Percentiles rank a stretch among this genome's conserved stretches.
phyloP scores from a whole-genome alignment of 2,329 filamentous ascomycete genomes.

The Biscogniauxia sp. region DNA sequence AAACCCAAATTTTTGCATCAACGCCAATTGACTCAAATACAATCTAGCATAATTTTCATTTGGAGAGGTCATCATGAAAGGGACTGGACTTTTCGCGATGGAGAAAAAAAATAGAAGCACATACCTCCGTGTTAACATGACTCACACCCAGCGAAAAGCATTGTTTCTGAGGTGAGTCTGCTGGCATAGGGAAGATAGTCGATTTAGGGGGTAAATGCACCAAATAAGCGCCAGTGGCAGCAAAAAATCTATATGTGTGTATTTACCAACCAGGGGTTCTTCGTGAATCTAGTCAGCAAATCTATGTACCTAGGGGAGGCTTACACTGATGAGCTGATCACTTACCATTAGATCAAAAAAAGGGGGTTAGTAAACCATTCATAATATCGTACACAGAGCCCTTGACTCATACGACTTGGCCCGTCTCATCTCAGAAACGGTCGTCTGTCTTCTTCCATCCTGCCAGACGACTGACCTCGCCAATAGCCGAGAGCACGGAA shows the following conservation, averaged over 20 bases:
- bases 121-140: slow-evolving; percentile 12
- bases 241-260: background rate
- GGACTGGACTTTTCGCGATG: background rate
- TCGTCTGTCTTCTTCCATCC: slow-evolving; percentile 42
- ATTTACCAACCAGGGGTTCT: background rate
- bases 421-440: slow-evolving; percentile 28
- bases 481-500: slow-evolving; percentile 51
- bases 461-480: slow-evolving; percentile 40
- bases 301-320: background rate
- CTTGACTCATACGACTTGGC: background rate
- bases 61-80: slow-evolving; percentile 38
- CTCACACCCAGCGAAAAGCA: background rate
- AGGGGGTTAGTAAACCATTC: background rate
- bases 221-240: background rate
- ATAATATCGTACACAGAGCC: background rate
- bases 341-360: slow-evolving; percentile 6
- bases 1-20: slow-evolving; percentile 34
- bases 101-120: slow-evolving; percentile 9
- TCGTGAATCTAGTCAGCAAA: background rate
- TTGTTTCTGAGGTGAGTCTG: background rate
- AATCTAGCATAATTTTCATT: slow-evolving; percentile 45
- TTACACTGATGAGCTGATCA: background rate
- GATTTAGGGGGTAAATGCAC: background rate
- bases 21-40: slow-evolving; percentile 42
- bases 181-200: background rate